Base-by-base conservation (phyloP, 2,329 filamentous ascomycete genomes). In the Aspergillus ustus region DNA sequence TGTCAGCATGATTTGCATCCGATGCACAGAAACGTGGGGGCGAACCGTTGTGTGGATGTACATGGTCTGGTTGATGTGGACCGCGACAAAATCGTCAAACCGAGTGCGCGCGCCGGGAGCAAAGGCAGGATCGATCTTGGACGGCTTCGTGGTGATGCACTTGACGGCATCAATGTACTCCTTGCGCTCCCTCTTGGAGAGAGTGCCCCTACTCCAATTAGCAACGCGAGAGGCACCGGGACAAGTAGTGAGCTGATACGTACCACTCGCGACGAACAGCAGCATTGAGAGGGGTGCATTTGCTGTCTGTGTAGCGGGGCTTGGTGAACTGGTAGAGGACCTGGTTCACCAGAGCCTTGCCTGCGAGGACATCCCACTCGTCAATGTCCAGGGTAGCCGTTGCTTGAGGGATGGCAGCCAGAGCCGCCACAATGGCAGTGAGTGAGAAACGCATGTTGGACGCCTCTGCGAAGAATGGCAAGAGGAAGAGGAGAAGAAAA, bases 21-120 rank as follows among this genome's bases (percentile, higher is more conserved):
- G 8, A 11, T 13, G 29, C 22, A 22, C n/a, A 43, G 28, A 28
- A 11, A n/a, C 19, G 1, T 15, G 50, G 22, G 20, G 17, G 57
- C 62, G 28, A 66, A 73, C 73, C 7, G 74, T 73, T 22, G 59
- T 67, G 57, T 85, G 83, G 19, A 84, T 82, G 1, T 53, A 56
- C 9, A 74, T 62, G 0, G 83, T 83, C 63, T 81, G 76, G 57
- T 82, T 80, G 60, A 85, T 78, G 62, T 85, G 83, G 0, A 77
- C 75, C 5, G 78, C 81, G 6, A 83, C 74, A 48, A 80, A 85
- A 61, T 85, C 83, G 66, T 85, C 83, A 60, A 79, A 84, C n/a
- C 59, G 82, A 63, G 75, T 79, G 60, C 73, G 75, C 2, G 78
- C 81, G 2, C 83, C 83, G 0, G 81, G 72, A 0, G 76, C 78